These are phyloP conservation scores for Pestalotiopsis sp. DNA, from an alignment of 2,329 filamentous ascomycete species.

Conservation along the genomic window DNA sequence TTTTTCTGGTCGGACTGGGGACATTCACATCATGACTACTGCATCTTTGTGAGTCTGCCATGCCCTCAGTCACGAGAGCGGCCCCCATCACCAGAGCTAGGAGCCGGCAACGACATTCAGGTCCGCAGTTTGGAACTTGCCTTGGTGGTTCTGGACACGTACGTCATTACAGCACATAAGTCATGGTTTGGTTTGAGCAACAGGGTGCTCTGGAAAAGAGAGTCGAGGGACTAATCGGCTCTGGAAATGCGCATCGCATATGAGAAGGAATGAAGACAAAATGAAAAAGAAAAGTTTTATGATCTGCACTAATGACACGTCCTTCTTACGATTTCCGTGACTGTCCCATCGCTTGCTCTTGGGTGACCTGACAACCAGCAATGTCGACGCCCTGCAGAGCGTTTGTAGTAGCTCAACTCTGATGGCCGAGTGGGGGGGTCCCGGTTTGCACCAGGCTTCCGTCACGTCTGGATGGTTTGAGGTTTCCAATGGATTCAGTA, in stretches of 20 bases:
- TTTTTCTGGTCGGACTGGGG: not conserved
- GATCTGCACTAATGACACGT: not conserved
- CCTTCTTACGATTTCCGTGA: not conserved
- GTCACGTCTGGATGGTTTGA: too few relatives aligned
- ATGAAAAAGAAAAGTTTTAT: not conserved
- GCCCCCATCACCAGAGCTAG: not conserved
- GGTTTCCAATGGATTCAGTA: too few relatives aligned
- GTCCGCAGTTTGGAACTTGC: not conserved
- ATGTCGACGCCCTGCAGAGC: too few relatives aligned
- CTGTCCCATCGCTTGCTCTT: not conserved
- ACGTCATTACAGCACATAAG: not conserved
- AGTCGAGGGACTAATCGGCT: not conserved
- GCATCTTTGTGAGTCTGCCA: not conserved
- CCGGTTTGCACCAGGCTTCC: too few relatives aligned
- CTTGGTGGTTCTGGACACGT: not conserved
- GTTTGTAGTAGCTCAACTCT: too few relatives aligned
- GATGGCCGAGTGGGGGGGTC: too few relatives aligned
- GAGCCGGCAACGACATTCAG: not conserved
- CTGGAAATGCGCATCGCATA: not conserved
- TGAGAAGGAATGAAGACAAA: conserved; percentile 10
- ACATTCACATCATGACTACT: not conserved
- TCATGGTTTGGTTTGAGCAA: not conserved
- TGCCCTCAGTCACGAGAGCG: not conserved
- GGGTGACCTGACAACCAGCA: not conserved
- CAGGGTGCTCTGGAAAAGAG: not conserved